Percentiles rank a stretch among this genome's conserved stretches.
phyloP scores from a whole-genome alignment of 208 protist genomes.

The Zelonia costaricensis region DNA sequence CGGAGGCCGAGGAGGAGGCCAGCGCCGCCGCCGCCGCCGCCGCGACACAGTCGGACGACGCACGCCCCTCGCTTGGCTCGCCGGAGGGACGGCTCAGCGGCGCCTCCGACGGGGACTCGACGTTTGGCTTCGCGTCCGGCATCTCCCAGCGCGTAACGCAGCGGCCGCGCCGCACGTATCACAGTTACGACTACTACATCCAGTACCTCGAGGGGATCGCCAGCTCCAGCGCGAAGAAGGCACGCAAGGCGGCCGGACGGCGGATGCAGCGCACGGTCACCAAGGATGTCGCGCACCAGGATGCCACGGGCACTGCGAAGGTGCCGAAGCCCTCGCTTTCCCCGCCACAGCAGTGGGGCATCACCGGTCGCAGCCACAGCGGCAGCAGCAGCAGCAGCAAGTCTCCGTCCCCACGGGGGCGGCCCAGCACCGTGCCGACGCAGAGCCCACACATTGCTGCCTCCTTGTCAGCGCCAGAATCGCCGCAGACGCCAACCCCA shows the following conservation, averaged over 20 bases:
- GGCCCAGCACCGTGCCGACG: not conserved
- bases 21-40: constrained; percentile 1
- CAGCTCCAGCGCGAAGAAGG: constrained; percentile 30
- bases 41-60: constrained; percentile 3
- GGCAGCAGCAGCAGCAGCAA: not conserved
- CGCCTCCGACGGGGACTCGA: constrained; percentile 17
- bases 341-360: no score
- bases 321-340: no score
- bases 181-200: constrained; percentile 45
- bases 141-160: constrained; percentile 47
- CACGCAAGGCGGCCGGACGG: constrained; percentile 8
- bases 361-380: no score
- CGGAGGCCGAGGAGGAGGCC: not conserved
- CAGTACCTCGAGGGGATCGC: constrained; percentile 39
- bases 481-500: not conserved
- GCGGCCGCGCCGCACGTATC: constrained; percentile 29
- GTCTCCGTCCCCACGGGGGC: not conserved
- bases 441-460: not conserved
- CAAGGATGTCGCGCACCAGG: constrained; percentile 13
- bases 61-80: constrained; percentile 9
- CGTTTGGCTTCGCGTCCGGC: constrained; percentile 23
- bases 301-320: not conserved
- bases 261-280: constrained; percentile 19
- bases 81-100: constrained; percentile 13
- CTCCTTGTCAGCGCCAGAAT: not conserved